Evolutionary conservation across 139 green algal genomes (phyloP).

Genomic region (Zygnema circumcarinatum): DNA sequence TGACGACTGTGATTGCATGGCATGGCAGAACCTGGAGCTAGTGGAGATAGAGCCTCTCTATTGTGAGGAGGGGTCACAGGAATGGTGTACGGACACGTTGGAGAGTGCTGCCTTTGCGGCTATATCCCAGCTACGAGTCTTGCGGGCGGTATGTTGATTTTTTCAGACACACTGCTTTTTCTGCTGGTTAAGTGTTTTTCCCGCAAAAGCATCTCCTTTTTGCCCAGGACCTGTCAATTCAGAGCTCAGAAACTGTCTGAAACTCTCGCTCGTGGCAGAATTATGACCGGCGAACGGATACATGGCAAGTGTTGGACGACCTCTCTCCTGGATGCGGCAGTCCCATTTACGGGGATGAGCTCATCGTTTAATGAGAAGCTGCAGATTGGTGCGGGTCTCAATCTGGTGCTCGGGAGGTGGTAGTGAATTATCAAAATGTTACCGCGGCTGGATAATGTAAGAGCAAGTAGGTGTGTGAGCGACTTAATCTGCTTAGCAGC

Average conservation of each 20-base stretch:
- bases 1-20: too few relatives aligned
- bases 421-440: too few relatives aligned
- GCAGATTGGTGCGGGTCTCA: too few relatives aligned
- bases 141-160: slow-evolving; percentile 10
- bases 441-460: too few relatives aligned
- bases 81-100: slow-evolving; percentile 22
- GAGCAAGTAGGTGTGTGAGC: too few relatives aligned
- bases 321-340: slow-evolving; percentile 35
- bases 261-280: not conserved
- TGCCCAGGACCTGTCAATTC: not conserved
- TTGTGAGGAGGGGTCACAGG: slow-evolving; percentile 22
- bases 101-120: slow-evolving; percentile 46
- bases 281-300: slow-evolving; percentile 33
- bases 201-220: not conserved
- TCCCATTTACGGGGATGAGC: slow-evolving; percentile 19
- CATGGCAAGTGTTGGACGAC: slow-evolving; percentile 23
- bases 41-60: slow-evolving; percentile 35
- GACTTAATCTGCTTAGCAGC: too few relatives aligned
- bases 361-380: slow-evolving; percentile 26
- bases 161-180: not conserved
- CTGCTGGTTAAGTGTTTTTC: not conserved
- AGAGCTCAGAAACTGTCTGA: not conserved
- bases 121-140: slow-evolving; percentile 27
- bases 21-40: slow-evolving; percentile 22
- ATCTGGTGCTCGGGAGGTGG: too few relatives aligned